These are phyloP conservation scores for Thecaphora thlaspeos DNA, from an alignment of 1,284 basidiomycete species.

Conservation along the genomic window DNA sequence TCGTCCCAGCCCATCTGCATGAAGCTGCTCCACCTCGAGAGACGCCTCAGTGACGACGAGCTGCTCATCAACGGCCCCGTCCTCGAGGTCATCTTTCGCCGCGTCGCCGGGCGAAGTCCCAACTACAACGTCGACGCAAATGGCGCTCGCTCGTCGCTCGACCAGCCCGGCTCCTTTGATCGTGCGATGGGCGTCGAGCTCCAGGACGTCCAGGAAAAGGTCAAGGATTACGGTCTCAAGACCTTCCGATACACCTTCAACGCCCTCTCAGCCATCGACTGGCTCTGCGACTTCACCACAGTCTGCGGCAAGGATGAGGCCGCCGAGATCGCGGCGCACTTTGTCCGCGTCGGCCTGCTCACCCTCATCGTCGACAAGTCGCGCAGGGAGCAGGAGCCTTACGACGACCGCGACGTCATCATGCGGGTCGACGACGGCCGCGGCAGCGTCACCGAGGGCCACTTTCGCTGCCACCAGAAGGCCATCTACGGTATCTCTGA, in stretches of 20 bases:
- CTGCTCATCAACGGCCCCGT: conserved; percentile 92
- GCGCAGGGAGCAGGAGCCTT: conserved; percentile 39
- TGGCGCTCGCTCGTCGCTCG: background rate
- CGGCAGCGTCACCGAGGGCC: conserved; percentile 58
- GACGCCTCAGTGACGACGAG: conserved; percentile 89
- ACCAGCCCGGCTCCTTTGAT: conserved; percentile 55
- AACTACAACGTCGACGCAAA: conserved; percentile 15
- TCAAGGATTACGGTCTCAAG: conserved; percentile 69
- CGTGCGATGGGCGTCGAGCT: conserved; percentile 61
- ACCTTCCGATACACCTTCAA: conserved; percentile 79
- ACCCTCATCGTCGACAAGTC: conserved; percentile 67
- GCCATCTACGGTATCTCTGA: conserved; percentile 92
- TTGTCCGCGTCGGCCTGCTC: conserved; percentile 91
- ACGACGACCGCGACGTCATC: conserved; percentile 38
- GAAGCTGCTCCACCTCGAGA: conserved; percentile 94
- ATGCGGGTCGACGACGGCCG: conserved; percentile 46
- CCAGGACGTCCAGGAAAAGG: conserved; percentile 68
- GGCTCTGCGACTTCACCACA: conserved; percentile 96
- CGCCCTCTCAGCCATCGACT: conserved; percentile 83
- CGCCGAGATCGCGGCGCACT: conserved; percentile 94
- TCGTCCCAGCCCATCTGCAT: conserved; percentile 93
- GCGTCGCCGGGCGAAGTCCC: conserved; percentile 76
- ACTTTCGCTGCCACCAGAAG: conserved; percentile 91
- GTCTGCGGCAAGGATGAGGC: conserved; percentile 94
- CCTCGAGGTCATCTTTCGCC: conserved; percentile 89